Conservation (phyloP, 495 filamentous ascomycete genomes). For the Cryomyces antarcticus region DNA sequence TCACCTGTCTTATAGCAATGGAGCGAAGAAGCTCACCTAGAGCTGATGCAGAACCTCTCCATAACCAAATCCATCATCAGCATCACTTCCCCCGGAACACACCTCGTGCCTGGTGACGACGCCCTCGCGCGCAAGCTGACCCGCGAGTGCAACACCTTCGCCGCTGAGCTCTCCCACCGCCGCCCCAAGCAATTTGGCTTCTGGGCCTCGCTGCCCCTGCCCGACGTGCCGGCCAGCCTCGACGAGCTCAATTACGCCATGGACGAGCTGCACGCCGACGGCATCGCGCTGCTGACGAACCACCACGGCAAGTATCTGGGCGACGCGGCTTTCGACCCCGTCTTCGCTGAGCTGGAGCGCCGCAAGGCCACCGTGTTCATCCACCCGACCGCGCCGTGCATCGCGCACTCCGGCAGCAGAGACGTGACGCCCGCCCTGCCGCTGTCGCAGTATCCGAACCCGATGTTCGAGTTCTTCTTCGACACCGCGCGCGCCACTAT, state of each 20-base stretch:
- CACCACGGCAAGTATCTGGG: constrained; percentile 32
- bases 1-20: constrained; percentile 11
- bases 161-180: constrained; percentile 17
- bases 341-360: constrained; percentile 20
- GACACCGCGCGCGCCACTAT: constrained; percentile 28
- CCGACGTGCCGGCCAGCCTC: constrained; percentile 22
- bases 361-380: constrained; percentile 24
- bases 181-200: constrained; percentile 24
- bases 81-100: constrained; percentile 29
- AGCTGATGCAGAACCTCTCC: constrained; percentile 23
- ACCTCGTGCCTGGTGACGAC: constrained; percentile 21
- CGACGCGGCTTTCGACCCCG: constrained; percentile 19
- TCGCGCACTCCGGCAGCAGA: too few relatives aligned
- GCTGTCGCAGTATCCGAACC: constrained; percentile 18
- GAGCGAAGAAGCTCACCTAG: constrained; percentile 23
- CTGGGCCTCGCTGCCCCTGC: constrained; percentile 31
- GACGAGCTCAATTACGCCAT: constrained; percentile 24
- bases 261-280: constrained; percentile 22
- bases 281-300: constrained; percentile 27
- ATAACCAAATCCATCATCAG: constrained; percentile 31
- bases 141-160: constrained; percentile 20
- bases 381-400: constrained; percentile 26
- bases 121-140: constrained; percentile 15
- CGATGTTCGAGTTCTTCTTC: constrained; percentile 36
- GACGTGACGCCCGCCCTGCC: not conserved